Base-by-base conservation (phyloP, 1,139 yeast species). In the Kazachstania sp. region DNA sequence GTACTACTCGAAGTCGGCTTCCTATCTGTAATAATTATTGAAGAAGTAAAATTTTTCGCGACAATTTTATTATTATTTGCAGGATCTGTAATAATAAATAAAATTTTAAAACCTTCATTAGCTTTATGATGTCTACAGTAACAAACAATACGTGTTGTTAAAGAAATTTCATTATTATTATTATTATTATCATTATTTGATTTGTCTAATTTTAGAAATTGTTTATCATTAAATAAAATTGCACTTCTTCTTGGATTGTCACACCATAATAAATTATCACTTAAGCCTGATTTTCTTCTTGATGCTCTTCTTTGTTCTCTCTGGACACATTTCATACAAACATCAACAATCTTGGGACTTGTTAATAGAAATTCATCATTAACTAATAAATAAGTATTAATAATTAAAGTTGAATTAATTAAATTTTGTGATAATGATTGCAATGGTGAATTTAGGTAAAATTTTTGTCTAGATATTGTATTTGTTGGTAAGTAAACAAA, bases 71-170 rank as follows among this genome's bases (percentile, higher is more conserved):
- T 83, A 31, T 72, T 71, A 37, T 81, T 83, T 9, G 69, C 61
- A 48, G 71, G 62, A 63, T 90, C 79, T 51, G 78, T 81, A 41
- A 88, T 64, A 3, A 87, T 80, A 55, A 88, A 80, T 40, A 87
- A 70, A 36, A 90, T 71, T 57, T 69, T 68, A 69, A 88, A 92
- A 1, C 97, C 97, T 45, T 76, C 77, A 28, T 81, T 71, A 54
- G 90, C 95, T 56, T 80, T 79, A 66, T 92, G 97, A 66, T 92
- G 98, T 57, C 97, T 79, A 68, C 97, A 90, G 65, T 92, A 92
- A 65, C 98, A 92, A 8, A 90, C 92, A 37, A 92, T 80, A 68
- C 98, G 78, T 12, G 95, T 83, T 28, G 88, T 81, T 30, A 92
- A 70, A 48, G 85, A 92, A 46, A 90, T 68, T 16, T 41, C 29